phyloP scores from a whole-genome alignment of 306 rosid genomes.

The Corylus americana region DNA sequence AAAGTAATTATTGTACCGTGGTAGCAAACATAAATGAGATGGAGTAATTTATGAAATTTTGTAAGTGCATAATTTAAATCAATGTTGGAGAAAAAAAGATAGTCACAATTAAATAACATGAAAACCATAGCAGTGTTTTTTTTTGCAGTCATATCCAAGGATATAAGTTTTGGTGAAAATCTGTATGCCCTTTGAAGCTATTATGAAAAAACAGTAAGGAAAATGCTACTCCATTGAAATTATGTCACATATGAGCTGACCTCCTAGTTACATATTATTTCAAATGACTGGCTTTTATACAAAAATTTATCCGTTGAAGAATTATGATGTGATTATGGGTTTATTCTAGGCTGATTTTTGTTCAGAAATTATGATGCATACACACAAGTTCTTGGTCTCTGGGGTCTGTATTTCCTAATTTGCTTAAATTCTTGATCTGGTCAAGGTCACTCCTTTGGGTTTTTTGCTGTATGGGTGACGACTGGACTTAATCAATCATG shows the following conservation, averaged over 20 bases:
- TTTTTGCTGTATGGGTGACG: constrained; percentile 5
- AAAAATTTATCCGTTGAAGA: neutral
- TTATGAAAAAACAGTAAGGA: too few species aligned
- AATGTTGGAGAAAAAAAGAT: neutral
- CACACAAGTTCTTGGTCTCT: neutral
- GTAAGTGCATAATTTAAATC: neutral
- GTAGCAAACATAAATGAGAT: neutral
- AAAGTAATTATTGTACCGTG: neutral
- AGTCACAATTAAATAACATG: neutral
- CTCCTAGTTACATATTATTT: neutral
- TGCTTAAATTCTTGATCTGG: neutral
- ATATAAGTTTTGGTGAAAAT: neutral
- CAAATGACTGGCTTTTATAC: neutral
- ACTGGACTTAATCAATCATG: constrained; percentile 6
- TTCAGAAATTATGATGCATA: neutral
- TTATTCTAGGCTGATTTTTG: neutral
- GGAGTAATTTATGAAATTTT: neutral
- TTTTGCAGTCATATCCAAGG: neutral
- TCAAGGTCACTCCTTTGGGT: neutral
- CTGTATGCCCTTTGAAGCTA: too few species aligned
- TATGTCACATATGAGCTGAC: too few species aligned
- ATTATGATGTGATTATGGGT: neutral
- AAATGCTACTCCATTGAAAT: too few species aligned
- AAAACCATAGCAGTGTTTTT: neutral
- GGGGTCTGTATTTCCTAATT: neutral